Percentiles rank a stretch among this genome's conserved stretches.
Evolutionary conservation across 75 land plant species (phyloP).

Genomic region (Pseudotsuga menziesii): DNA sequence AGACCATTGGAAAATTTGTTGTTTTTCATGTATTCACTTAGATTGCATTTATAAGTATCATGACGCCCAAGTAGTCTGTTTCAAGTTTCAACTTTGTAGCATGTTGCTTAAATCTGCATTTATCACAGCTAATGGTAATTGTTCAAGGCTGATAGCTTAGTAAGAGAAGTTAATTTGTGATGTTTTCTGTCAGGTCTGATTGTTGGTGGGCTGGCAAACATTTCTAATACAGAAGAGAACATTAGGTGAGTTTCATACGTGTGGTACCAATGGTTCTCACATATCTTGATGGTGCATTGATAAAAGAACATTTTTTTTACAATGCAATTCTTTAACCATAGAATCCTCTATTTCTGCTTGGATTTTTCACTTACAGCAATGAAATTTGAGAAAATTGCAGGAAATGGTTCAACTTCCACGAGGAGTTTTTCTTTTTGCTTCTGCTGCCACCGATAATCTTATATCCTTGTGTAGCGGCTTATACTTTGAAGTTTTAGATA

Average conservation of each 20-base stretch:
- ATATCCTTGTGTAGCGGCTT: slow-evolving; percentile 57
- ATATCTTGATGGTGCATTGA: not conserved
- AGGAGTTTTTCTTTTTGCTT: slow-evolving; percentile 95
- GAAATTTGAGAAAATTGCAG: slow-evolving; percentile 34
- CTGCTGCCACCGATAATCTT: slow-evolving; percentile 96
- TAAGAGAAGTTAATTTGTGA: not conserved
- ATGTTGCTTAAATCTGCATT: not conserved
- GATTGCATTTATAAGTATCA: not conserved
- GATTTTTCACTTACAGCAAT: slow-evolving; percentile 6
- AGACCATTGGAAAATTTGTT: too few relatives aligned
- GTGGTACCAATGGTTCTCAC: not conserved
- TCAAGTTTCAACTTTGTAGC: too few relatives aligned
- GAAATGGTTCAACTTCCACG: slow-evolving; percentile 96
- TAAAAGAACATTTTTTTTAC: not conserved
- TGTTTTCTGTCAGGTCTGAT: slow-evolving; percentile 52
- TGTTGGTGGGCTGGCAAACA: slow-evolving; percentile 89
- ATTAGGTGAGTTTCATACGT: slow-evolving; percentile 51
- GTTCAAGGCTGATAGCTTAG: not conserved
- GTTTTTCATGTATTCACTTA: too few relatives aligned
- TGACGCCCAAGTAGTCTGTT: not conserved
- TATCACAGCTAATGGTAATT: not conserved
- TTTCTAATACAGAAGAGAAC: slow-evolving; percentile 86
- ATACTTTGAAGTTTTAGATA: slow-evolving; percentile 8
- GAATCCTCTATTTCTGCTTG: slow-evolving; percentile 9
- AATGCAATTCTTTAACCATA: not conserved